Evolutionary conservation across 495 filamentous ascomycete species (phyloP), one percentile per base, ranked within the genome.

Genomic region (Penicillium flavigenum): DNA sequence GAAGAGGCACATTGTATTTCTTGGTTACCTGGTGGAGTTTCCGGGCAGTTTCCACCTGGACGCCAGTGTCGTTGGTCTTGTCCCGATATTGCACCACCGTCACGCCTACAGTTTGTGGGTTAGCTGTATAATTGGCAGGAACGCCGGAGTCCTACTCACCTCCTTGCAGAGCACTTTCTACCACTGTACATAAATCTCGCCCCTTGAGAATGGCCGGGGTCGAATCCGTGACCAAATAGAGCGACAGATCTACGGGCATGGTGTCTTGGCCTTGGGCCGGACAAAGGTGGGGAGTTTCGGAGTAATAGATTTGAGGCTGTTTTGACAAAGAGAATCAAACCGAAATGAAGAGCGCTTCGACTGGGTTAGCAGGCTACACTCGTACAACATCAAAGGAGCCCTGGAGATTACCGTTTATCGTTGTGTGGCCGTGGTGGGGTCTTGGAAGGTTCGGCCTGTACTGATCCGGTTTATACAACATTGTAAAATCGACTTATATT

Each of bases 181-280:
- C 92, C 2, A 96, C 88, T 1, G 80, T 64, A 56, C 81, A 82
- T 41, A 96, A 77, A 65, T 92, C 81, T 51, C 79, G 80, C 45
- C 81, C 76, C 44, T 87, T 86, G 26, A 96, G 83, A 53, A 96
- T 89, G 5, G 85, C 81, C 16, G 84, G 79, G 7, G 90, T 92
- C 22, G 91, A 95, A 77, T 97, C 92, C 1, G 93, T 98, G 57
- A 97, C 93, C 45, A 98, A 79, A 69, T 98, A 98, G 5, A 96
- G 72, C 9, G 86, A 83, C 58, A 87, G 81, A 62, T 88, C 76
- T 24, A 80, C 49, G 20, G 68, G 56, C 73, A 77, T 77, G 54
- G 45, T 69, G 47, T 31, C 27, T 32, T 48, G 29, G 46, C 46
- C 26, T 45, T 46, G 10, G 31, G 31, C 31, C 12, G 43, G 42